Evolutionary conservation across 2,329 filamentous ascomycete species (phyloP), one percentile per base, ranked within the genome.

Genomic region (Grosmannia clavigera): DNA sequence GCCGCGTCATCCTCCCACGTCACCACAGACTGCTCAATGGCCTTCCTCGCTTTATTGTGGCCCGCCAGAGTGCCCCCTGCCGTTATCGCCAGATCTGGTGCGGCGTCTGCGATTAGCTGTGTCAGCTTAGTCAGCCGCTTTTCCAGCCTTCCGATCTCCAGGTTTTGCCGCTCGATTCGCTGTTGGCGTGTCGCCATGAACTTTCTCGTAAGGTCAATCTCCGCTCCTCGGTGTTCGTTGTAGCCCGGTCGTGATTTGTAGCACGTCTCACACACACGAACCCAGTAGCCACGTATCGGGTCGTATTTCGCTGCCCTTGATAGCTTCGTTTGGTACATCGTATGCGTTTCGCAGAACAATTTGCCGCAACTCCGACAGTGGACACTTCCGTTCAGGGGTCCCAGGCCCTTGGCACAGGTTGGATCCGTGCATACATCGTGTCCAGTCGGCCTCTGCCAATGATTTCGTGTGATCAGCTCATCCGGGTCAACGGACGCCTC

Each of bases 311-410:
- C 94, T 35, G 91, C 87, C 59, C 92, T 81, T 10, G 92, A 96
- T 12, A 99, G 79, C 76, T 95, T 96, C 88, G 97, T 97, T 75
- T 99, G 92, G 70, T 97, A 99, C 92, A 99, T 96, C 58, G 94
- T 97, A 71, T 99, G 94, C 66, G 92, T 89, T 69, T 97, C 94
- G 72, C 94, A 99, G 70, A 97, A 99, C 50, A 99, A 75, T 66
- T 87, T 86, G 7, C 94, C 94, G 68, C 94, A 99, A 64, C 92
- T 90, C 64, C 94, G 82, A 72, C 94, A 99, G 71, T 99, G 96
- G 67, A 99, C 85, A 67, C 81, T 91, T 22, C 91, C 90, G 67
- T 88, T 92, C 7, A 88, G 80, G 3, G 87, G 81, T 0, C 90
- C 91, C 5, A 99, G 75, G 31, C 85, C 81, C 71, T 88, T 89